These are phyloP conservation scores for Hypericum perforatum DNA, from an alignment of 345 rosid genomes.

Conservation along the genomic window DNA sequence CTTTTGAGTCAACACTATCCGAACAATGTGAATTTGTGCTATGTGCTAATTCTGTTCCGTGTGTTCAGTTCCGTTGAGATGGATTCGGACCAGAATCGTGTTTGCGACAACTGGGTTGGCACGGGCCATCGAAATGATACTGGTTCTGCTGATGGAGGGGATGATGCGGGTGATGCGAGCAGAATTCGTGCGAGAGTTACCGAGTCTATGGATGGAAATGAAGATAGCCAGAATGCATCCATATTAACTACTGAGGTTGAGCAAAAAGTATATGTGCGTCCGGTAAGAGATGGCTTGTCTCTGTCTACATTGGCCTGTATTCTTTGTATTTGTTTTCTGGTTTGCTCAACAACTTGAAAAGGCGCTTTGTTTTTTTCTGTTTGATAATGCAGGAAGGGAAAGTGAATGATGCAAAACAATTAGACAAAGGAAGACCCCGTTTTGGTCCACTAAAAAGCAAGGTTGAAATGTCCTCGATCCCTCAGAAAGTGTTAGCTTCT, in stretches of 20 bases:
- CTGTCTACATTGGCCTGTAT: too few species aligned
- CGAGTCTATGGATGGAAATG: conserved; percentile 23
- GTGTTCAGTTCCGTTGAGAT: conserved; percentile 17
- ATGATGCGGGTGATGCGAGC: conserved; percentile 20
- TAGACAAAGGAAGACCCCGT: conserved; percentile 25
- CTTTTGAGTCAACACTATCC: not conserved
- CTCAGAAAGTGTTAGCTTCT: conserved; percentile 33
- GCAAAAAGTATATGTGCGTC: too few species aligned
- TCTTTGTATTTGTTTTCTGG: conserved; percentile 6
- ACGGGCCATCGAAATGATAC: conserved; percentile 42
- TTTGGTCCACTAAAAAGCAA: conserved; percentile 39
- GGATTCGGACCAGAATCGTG: conserved; percentile 33
- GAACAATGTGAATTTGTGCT: too few species aligned
- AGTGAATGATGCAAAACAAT: conserved; percentile 23
- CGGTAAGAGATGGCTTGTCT: too few species aligned
- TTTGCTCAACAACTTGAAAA: not conserved
- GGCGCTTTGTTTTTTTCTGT: conserved; percentile 9
- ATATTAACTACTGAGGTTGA: not conserved
- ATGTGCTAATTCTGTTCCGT: too few species aligned
- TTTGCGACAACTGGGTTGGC: too few species aligned
- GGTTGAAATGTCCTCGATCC: conserved; percentile 36
- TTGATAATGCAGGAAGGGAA: conserved; percentile 31
- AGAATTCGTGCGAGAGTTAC: conserved; percentile 14
- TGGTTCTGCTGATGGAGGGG: conserved; percentile 22
- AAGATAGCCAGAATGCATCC: conserved; percentile 18